Conservation (phyloP, 805 yeast genomes). For the Ogataea degrootiae region DNA sequence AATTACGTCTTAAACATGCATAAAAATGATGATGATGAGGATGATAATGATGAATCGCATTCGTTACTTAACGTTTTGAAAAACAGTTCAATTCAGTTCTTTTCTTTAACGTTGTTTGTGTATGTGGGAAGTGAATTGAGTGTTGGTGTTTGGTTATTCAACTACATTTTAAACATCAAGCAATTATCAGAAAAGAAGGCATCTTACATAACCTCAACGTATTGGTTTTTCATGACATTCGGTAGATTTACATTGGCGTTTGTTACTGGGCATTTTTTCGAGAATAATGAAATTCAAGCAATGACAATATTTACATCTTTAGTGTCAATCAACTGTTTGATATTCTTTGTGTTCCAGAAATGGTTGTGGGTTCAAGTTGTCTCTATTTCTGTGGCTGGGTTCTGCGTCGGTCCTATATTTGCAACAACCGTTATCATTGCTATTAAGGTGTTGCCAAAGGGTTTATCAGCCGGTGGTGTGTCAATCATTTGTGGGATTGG, state of each 20-base stretch:
- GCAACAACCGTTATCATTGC: conserved; percentile 70
- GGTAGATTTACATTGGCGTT: conserved; percentile 47
- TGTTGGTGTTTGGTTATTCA: conserved; percentile 50
- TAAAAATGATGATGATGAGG: conserved; percentile 15
- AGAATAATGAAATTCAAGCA: conserved; percentile 36
- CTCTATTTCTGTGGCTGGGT: conserved; percentile 39
- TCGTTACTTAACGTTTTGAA: conserved; percentile 22
- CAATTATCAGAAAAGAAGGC: conserved; percentile 32
- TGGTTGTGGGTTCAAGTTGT: conserved; percentile 27
- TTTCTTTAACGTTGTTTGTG: conserved; percentile 38
- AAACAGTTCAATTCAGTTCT: conserved; percentile 35
- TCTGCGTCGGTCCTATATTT: conserved; percentile 49
- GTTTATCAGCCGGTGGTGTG: conserved; percentile 58
- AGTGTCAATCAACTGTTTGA: conserved; percentile 30
- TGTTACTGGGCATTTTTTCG: conserved; percentile 40
- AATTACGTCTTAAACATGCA: conserved; percentile 22
- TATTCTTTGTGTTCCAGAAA: conserved; percentile 28
- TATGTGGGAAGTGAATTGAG: conserved; percentile 52
- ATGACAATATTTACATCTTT: conserved; percentile 35
- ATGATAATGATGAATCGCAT: conserved; percentile 4
- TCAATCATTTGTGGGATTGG: conserved; percentile 78
- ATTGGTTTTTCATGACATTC: conserved; percentile 46
- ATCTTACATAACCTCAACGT: conserved; percentile 45
- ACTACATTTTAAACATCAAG: conserved; percentile 40
- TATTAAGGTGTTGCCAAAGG: conserved; percentile 55